Evolutionary conservation across 2,329 filamentous ascomycete genomes (phyloP).

Genomic region (Fonsecaea monophora): DNA sequence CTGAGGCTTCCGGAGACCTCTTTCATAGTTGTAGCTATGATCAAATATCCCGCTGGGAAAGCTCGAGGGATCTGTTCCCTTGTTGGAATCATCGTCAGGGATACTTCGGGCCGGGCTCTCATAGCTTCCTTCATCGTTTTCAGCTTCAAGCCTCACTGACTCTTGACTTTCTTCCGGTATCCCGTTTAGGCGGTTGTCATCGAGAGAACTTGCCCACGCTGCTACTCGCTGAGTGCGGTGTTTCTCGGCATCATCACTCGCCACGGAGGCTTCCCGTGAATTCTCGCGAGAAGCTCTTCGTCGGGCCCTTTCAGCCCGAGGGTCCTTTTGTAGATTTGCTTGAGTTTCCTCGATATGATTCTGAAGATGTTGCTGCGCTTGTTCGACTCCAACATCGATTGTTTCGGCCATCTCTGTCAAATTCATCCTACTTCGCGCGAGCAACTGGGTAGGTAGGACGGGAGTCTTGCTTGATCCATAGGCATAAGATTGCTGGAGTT

Average conservation of each 20-base stretch:
- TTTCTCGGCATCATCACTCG: slow-evolving; percentile 31
- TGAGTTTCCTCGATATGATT: slow-evolving; percentile 32
- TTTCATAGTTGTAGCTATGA: slow-evolving; percentile 41
- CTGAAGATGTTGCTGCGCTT: slow-evolving; percentile 37
- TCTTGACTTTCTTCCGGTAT: slow-evolving; percentile 36
- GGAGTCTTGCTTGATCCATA: slow-evolving; percentile 50
- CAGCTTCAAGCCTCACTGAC: background rate
- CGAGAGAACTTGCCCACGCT: slow-evolving; percentile 36
- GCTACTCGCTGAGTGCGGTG: slow-evolving; percentile 33
- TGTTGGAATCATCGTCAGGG: slow-evolving; percentile 28
- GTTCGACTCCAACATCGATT: slow-evolving; percentile 45
- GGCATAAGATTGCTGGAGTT: slow-evolving; percentile 49
- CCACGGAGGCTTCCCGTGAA: slow-evolving; percentile 36
- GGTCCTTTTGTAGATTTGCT: slow-evolving; percentile 30
- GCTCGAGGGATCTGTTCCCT: slow-evolving; percentile 38
- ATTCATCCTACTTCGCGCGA: slow-evolving; percentile 43
- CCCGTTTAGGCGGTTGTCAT: slow-evolving; percentile 33
- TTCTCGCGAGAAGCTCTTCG: slow-evolving; percentile 37
- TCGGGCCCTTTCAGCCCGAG: slow-evolving; percentile 37
- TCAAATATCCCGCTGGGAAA: slow-evolving; percentile 41
- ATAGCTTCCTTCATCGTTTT: background rate
- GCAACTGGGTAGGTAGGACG: slow-evolving; percentile 46
- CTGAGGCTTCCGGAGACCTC: slow-evolving; percentile 36
- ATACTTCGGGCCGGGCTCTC: slow-evolving; percentile 17
- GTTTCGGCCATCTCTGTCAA: slow-evolving; percentile 45